These are phyloP conservation scores for Chalciporus sphaerocephalus DNA, from an alignment of 768 basidiomycete species.

Conservation along the genomic window DNA sequence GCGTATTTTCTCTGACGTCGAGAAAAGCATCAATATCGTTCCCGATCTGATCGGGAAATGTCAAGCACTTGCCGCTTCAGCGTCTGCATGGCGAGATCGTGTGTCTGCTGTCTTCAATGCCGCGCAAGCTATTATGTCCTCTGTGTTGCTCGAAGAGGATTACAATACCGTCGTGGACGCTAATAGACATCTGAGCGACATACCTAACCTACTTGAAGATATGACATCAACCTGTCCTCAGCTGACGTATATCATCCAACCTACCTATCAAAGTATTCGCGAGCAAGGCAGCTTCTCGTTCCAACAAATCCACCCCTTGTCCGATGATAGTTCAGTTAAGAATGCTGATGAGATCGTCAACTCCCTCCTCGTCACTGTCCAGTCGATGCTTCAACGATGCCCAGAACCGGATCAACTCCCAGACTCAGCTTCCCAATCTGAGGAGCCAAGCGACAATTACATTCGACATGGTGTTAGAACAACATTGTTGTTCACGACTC, in stretches of 20 bases:
- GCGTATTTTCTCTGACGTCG: conserved; percentile 30
- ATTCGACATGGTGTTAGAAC: conserved; percentile 45
- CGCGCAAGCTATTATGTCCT: conserved; percentile 21
- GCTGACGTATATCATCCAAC: conserved; percentile 25
- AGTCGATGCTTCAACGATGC: conserved; percentile 48
- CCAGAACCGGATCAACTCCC: conserved; percentile 17
- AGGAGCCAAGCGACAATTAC: conserved; percentile 42
- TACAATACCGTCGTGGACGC: conserved; percentile 29
- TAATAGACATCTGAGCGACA: conserved; percentile 16
- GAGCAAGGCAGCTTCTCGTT: conserved; percentile 27
- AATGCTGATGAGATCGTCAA: conserved; percentile 49
- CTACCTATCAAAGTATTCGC: conserved; percentile 28
- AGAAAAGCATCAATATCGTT: conserved; percentile 17
- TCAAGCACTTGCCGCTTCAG: conserved; percentile 22
- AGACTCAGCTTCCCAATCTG: conserved; percentile 19
- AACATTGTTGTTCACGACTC: conserved; percentile 43
- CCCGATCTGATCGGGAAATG: conserved; percentile 28
- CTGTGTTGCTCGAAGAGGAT: conserved; percentile 42
- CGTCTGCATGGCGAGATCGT: conserved; percentile 26
- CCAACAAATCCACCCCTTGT: background rate
- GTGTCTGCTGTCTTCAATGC: conserved; percentile 21
- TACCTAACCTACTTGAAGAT: conserved; percentile 24
- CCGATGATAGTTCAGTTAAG: background rate
- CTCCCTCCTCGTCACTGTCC: conserved; percentile 59
- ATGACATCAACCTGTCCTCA: conserved; percentile 29